Base-by-base conservation (phyloP, 2,329 filamentous ascomycete genomes). In the Calonectria crousiana region DNA sequence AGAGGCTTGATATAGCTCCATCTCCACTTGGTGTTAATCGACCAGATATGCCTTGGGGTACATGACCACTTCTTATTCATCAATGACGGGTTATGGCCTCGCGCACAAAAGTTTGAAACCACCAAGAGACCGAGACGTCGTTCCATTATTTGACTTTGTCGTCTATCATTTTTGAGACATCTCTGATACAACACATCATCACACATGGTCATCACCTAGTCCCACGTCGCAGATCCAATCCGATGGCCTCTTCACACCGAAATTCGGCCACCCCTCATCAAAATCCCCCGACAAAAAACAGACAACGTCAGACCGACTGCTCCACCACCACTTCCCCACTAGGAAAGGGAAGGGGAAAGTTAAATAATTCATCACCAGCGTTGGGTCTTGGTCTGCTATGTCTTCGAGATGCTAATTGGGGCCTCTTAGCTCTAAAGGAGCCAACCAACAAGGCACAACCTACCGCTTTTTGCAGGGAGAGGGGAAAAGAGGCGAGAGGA, bases 221-320 rank as follows among this genome's bases (percentile, higher is more conserved):
- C 47, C 38, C 49, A 28, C 30, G 34, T 34, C 38, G 51, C 38
- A 72, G 62, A 53, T 69, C 71, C 71, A 58, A 66, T 69, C 71
- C 66, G 58, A 69, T 4, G 49, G 34, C 56, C 47, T 62, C n/a
- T 26, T 38, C 32, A 66, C 60, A 69, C 71, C 71, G 58, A 65
- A 53, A 34, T 65, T 41, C 56, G 38, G 47, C 41, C 67, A 69
- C 56, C 56, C 71, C 71, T 65, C 70, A 62, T 64, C 53, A 69
- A 32, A 62, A 60, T 38, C 56, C 32, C 26, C 65, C 23, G 52
- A 52, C 60, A 47, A 51, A 38, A 47, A 73, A 72, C 30, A 26
- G 49, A 60, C 56, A 65, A 73, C 51, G 71, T 73, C 71, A 73
- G 66, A 73, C 66, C 65, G 66, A 62, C 58, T 69, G 69, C 71